Base-by-base conservation (phyloP, 2,329 filamentous ascomycete genomes). In the Colletotrichum sp. region DNA sequence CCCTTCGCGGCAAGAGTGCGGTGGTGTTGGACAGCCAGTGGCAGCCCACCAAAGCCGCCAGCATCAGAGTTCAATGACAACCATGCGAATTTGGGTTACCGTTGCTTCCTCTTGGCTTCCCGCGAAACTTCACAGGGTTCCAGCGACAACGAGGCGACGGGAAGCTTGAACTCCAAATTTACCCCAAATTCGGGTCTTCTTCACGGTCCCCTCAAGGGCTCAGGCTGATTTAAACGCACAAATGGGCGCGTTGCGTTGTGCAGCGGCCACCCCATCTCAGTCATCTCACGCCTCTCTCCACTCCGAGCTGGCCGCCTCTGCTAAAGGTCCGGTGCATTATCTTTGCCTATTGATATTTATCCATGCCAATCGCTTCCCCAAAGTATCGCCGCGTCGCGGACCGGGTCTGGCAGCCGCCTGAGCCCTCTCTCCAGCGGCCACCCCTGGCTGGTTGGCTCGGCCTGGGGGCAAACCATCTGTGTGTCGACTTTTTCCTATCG, bases 171-270 rank as follows among this genome's bases (percentile, higher is more conserved):
- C 67, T 39, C 60, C 68, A 62, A 71, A 24, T 71, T 30, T 55
- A 71, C 36, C 69, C 72, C 72, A 65, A 67, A 12, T 13, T 15
- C 32, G 34, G 32, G 71, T 13, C 39, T n/a, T 60, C 24, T 71
- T 62, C 21, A 26, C 59, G 67, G n/a, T 69, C 34, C 69, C 15
- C 63, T 63, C 26, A 68, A 64, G 44, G 21, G n/a, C 60, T 55
- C 65, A 66, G 64, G 52, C 66, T 75, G 66, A 67, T 67, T 71
- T 77, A 77, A 78, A 78, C 77, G 77, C 77, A 70, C 77, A 75
- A 78, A 77, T 78, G 69, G 77, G 75, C 71, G 64, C 57, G 64
- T 69, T 59, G 39, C 44, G n/a, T 57, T 66, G 49, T 75, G 71
- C 24, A 64, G 62, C 64, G 28, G 32, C 18, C 60, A 63, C 71